Base-by-base conservation (phyloP, 768 basidiomycete species). In the Pulveroboletus sp. region DNA sequence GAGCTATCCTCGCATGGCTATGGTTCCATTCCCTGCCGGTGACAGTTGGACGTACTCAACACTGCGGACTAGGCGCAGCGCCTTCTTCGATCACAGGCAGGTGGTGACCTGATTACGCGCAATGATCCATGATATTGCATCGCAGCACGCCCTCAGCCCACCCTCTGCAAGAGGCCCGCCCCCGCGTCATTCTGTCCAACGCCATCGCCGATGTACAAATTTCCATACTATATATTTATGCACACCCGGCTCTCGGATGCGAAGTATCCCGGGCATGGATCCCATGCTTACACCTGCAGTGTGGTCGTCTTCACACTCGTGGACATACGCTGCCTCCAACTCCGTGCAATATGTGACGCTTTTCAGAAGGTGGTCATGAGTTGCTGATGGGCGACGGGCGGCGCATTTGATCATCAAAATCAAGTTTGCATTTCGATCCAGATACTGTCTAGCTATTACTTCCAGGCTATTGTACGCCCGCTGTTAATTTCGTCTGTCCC, bases 91-190 rank as follows among this genome's bases (percentile, higher is more conserved):
- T 62, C 63, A 46, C 32, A 24, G 35, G 36, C 33, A 46, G 41
- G 42, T 39, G 47, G 52, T 33, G 57, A 50, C 46, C 42, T n/a
- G 49, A 55, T 60, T 53, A 55, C 59, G 50, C 58, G 50, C 55
- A 39, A 21, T 47, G 44, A 58, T 54, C 40, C 41, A 50, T 55
- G 46, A 52, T 55, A 49, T 31, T 41, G 54, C 43, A 50, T 59
- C 53, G 37, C 60, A 57, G 38, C 55, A 50, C 40, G 36, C 61
- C 63, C 61, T 55, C 46, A 56, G 37, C 64, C 63, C 63, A 56
- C 53, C 60, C 57, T 56, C 42, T 26, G 27, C 42, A 52, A 53
- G 42, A 33, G 43, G 47, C 46, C 45, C 43, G 14, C 43, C 12
- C 45, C 47, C 44, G 36, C n/a, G 37, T 53, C 36, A 42, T 47